Base-by-base conservation (phyloP, 2,329 filamentous ascomycete species). In the Xenoacremonium recifei region DNA sequence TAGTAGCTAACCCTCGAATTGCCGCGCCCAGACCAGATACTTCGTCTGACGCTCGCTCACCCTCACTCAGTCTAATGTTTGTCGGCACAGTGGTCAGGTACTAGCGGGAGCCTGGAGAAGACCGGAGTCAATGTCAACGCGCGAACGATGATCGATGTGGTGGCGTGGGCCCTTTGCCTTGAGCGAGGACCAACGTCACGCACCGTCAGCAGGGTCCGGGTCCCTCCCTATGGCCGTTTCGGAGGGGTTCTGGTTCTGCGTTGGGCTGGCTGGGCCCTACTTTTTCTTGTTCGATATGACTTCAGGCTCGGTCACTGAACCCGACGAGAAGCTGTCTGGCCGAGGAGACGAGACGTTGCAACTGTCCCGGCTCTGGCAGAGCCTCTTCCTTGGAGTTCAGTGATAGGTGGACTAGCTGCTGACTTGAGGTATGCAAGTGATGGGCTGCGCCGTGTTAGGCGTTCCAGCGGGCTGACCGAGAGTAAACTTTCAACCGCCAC, bases 111-210 rank as follows among this genome's bases (percentile, higher is more conserved):
- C 40, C 20, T 36, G 31, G 32, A 41, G 25, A 10, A 37, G 29
- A 39, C 48, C 44, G 51, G 51, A 57, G 37, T 57, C n/a, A n/a
- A n/a, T n/a, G n/a, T n/a, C n/a, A n/a, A n/a, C n/a, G n/a, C n/a
- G 46, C 50, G 40, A 52, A 57, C 50, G 51, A 57, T 48, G 54
- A 57, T 55, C 50, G 44, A 52, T 55, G 50, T 42, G 44, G 52
- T 54, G 50, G 51, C 45, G 54, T 57, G 54, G 54, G 44, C 29
- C 37, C 34, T 27, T 21, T 15, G 12, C 15, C 27, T 36, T 15
- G 17, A 31, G n/a, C 13, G 29, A 15, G 6, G 32, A 19, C 16
- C 32, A 34, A 34, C 32, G 32, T 34, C 32, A 34, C 32, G 20
- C 32, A 34, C 17, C 16, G 5, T 31, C 29, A 7, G 29, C 29